Conservation (phyloP, 177 flowering plant species). For the Telopea speciosissima region DNA sequence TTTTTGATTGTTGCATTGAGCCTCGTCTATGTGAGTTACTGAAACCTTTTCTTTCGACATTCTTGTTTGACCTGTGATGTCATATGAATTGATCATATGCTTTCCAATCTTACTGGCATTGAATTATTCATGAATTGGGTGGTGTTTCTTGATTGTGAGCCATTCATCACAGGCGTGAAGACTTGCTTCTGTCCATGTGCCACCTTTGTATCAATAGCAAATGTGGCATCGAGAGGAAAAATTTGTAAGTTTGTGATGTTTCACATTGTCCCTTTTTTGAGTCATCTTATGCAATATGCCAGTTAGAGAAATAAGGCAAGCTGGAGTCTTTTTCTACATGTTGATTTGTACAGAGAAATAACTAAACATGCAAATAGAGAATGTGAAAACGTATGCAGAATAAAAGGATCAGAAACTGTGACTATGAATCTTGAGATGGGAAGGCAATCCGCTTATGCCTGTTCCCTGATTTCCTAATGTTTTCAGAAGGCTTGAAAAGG, state of each 20-base stretch:
- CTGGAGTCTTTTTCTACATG: neutral
- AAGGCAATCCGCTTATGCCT: no score
- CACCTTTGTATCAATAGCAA: slow-evolving; percentile 31
- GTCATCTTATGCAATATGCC: neutral
- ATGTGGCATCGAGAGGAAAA: slow-evolving; percentile 20
- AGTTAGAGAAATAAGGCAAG: neutral
- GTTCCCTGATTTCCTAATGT: no score
- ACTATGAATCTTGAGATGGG: no score
- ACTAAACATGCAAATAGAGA: neutral
- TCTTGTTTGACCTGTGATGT: neutral
- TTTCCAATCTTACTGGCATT: neutral
- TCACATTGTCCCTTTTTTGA: neutral
- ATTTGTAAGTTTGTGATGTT: slow-evolving; percentile 25
- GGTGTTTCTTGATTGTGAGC: neutral
- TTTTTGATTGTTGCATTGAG: slow-evolving; percentile 35
- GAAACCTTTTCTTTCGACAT: neutral
- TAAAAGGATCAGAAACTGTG: no score
- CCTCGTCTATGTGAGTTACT: slow-evolving; percentile 32
- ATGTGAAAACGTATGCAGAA: no score
- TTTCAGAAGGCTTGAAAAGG: no score
- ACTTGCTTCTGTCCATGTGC: slow-evolving; percentile 42
- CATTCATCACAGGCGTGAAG: slow-evolving; percentile 26
- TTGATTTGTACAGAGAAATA: neutral
- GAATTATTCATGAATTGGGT: neutral
- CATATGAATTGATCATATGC: neutral